A percentile compares a stretch with the other conserved stretches of the same genome.
These are phyloP conservation scores for Aspergillus sclerotiicarbonarius DNA, from an alignment of 495 filamentous ascomycete species.

Conservation along the genomic window DNA sequence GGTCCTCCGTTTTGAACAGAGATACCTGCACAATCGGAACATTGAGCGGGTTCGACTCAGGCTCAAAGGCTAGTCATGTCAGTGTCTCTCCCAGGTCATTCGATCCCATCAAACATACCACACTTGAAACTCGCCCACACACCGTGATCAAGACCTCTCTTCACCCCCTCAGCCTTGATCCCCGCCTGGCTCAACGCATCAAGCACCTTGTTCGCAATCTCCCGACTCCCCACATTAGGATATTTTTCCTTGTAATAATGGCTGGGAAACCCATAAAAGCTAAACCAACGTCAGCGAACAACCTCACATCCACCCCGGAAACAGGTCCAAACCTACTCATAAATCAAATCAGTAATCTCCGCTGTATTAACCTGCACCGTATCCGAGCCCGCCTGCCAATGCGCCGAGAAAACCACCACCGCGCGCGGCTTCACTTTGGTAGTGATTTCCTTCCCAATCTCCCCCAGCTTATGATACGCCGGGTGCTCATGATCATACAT, in stretches of 20 bases:
- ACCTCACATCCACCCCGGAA: not conserved
- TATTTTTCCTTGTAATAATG: conserved; percentile 62
- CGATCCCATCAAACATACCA: conserved; percentile 33
- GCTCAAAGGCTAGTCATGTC: conserved; percentile 56
- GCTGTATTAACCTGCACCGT: conserved; percentile 71
- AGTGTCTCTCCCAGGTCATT: not conserved
- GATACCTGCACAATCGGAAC: conserved; percentile 82
- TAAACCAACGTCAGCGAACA: conserved; percentile 24
- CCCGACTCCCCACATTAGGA: conserved; percentile 64
- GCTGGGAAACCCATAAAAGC: conserved; percentile 76
- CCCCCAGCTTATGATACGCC: conserved; percentile 65
- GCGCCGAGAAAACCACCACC: conserved; percentile 82
- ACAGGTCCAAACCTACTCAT: conserved; percentile 58
- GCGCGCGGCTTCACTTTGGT: conserved; percentile 75
- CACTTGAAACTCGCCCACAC: conserved; percentile 74
- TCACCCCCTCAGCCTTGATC: conserved; percentile 62
- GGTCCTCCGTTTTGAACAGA: conserved; percentile 67
- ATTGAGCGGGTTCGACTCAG: conserved; percentile 68
- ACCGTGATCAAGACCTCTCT: conserved; percentile 77
- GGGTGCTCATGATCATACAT: conserved; percentile 75
- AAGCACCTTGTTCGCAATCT: conserved; percentile 67
- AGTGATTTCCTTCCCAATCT: conserved; percentile 76
- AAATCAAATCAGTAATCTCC: conserved; percentile 70
- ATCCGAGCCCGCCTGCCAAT: conserved; percentile 68
- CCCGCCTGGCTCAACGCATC: conserved; percentile 54